Evolutionary conservation across 139 green algal genomes (phyloP).

Genomic region (Chlorella sp.): DNA sequence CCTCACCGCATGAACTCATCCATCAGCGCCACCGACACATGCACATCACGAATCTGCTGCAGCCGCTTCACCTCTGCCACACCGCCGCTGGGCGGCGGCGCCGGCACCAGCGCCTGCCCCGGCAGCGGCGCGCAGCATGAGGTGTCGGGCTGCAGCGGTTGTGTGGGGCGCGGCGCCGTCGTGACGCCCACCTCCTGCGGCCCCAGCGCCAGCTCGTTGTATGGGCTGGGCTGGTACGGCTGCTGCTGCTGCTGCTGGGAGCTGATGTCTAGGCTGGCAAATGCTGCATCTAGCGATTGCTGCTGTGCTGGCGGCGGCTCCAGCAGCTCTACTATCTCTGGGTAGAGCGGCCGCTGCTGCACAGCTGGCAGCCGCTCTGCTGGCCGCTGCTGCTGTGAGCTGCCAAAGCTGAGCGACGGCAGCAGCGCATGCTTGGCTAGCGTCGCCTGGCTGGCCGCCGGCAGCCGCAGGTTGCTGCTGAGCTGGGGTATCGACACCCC

Average conservation of each 20-base stretch:
- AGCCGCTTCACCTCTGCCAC: constrained; percentile 49
- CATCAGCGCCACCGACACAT: constrained; percentile 86
- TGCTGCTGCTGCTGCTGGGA: constrained; percentile 10
- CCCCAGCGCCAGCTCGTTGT: constrained; percentile 56
- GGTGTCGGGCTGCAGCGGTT: constrained; percentile 28
- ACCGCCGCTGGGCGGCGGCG: constrained; percentile 18
- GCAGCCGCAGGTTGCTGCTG: constrained; percentile 27
- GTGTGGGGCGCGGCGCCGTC: neutral
- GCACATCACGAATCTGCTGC: constrained; percentile 77
- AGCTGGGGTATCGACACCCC: constrained; percentile 8
- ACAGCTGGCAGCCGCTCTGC: neutral
- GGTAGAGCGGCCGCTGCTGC: constrained; percentile 26
- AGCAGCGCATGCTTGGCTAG: constrained; percentile 48
- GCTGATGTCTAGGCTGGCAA: neutral
- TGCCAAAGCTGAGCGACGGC: neutral
- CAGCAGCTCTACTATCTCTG: constrained; percentile 22
- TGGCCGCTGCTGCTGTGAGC: neutral
- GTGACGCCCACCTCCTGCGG: constrained; percentile 76
- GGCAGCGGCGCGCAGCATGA: constrained; percentile 40
- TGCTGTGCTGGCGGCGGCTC: constrained; percentile 18
- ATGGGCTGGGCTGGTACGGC: constrained; percentile 49
- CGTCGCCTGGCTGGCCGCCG: constrained; percentile 31
- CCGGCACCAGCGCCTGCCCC: neutral
- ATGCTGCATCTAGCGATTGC: neutral
- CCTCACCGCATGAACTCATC: constrained; percentile 89